A percentile compares a stretch with the other conserved stretches of the same genome.
Conservation (phyloP, 2,329 filamentous ascomycete species). For the Pyrenophora graminea region DNA sequence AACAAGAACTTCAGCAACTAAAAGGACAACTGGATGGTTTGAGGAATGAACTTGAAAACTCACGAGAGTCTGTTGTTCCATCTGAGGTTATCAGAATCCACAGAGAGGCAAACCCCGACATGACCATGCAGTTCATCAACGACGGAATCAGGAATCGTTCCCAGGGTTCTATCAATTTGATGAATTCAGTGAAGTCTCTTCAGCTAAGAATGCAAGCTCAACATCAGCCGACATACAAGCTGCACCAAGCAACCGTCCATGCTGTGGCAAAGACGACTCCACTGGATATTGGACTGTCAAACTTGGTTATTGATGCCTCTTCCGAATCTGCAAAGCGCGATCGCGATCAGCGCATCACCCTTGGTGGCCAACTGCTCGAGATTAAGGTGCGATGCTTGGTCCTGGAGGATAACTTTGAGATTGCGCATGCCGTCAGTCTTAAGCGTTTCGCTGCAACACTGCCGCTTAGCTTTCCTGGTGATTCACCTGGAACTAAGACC, state of each 20-base stretch:
- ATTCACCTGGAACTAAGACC: conserved; percentile 8
- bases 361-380: conserved; percentile 33
- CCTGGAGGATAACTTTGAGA: conserved; percentile 38
- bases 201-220: conserved; percentile 26
- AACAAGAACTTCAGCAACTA: conserved; percentile 32
- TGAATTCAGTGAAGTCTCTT: conserved; percentile 27
- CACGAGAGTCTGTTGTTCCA: conserved; percentile 10
- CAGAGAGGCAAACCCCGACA: neutral
- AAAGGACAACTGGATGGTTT: conserved; percentile 20
- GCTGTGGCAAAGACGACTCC: conserved; percentile 12
- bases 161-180: conserved; percentile 12
- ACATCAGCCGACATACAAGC: conserved; percentile 47
- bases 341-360: conserved; percentile 37
- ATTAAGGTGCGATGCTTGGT: conserved; percentile 36
- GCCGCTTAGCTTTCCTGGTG: conserved; percentile 17
- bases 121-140: conserved; percentile 6
- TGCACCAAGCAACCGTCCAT: conserved; percentile 45
- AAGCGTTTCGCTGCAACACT: neutral
- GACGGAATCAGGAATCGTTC: conserved; percentile 21
- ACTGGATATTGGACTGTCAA: conserved; percentile 23
- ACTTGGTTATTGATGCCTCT: conserved; percentile 20
- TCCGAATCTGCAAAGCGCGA: conserved; percentile 20
- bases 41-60: conserved; percentile 22
- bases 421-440: conserved; percentile 12
- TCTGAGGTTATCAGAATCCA: neutral